A percentile compares a stretch with the other conserved stretches of the same genome.
phyloP scores from a whole-genome alignment of 2,329 filamentous ascomycete genomes.

The Ramularia collo-cygni region DNA sequence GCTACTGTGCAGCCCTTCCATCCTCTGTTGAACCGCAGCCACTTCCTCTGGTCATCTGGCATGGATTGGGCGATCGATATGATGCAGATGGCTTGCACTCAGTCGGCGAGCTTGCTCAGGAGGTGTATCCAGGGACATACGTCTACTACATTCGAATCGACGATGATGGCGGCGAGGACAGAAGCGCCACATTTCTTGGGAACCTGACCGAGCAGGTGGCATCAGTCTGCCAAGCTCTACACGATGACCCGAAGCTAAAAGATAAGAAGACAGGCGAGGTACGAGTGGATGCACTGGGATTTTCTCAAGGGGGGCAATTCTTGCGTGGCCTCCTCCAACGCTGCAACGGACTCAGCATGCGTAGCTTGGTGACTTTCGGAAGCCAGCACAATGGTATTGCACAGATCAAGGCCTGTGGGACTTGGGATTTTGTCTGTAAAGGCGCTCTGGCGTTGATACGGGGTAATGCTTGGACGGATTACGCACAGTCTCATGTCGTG shows the following conservation, averaged over 20 bases:
- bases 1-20: slow-evolving; percentile 7
- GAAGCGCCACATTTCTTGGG: slow-evolving; percentile 80
- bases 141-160: slow-evolving; percentile 72
- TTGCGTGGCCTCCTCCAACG: slow-evolving; percentile 84
- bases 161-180: slow-evolving; percentile 61
- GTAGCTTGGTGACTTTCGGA: slow-evolving; percentile 79
- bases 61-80: slow-evolving; percentile 74
- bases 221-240: slow-evolving; percentile 69
- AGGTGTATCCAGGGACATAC: slow-evolving; percentile 72
- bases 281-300: slow-evolving; percentile 76
- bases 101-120: slow-evolving; percentile 64
- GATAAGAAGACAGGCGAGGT: slow-evolving; percentile 52
- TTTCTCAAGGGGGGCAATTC: slow-evolving; percentile 94
- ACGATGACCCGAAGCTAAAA: slow-evolving; percentile 65
- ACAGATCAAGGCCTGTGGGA: slow-evolving; percentile 67
- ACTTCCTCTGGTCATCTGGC: slow-evolving; percentile 90
- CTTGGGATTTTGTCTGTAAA: slow-evolving; percentile 72
- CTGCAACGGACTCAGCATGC: slow-evolving; percentile 78
- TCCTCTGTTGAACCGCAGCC: slow-evolving; percentile 36
- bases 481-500: slow-evolving; percentile 73
- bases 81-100: slow-evolving; percentile 65
- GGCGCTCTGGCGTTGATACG: slow-evolving; percentile 71
- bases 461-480: slow-evolving; percentile 70
- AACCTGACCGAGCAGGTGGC: slow-evolving; percentile 76
- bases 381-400: slow-evolving; percentile 89